Conservation (phyloP, 257 asterid species). For the Solanum chmielewskii region DNA sequence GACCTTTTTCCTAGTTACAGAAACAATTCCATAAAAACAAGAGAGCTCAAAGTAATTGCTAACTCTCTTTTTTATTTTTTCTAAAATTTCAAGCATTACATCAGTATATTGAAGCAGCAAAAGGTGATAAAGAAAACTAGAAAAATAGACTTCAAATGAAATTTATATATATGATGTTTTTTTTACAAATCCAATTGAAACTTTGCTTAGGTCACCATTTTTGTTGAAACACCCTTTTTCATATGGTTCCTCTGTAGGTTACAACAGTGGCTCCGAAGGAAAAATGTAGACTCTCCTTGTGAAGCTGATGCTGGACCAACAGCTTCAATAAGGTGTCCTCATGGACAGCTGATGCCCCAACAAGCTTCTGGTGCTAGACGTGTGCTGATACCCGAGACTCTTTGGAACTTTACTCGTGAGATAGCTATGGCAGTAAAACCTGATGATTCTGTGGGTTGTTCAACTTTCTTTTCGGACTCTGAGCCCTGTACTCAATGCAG, state of each 20-base stretch:
- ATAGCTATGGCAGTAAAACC: slow-evolving; percentile 75
- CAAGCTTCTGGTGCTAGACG: slow-evolving; percentile 86
- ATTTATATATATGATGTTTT: not conserved
- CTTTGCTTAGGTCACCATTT: not conserved
- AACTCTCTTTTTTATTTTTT: not conserved
- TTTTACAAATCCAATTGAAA: not conserved
- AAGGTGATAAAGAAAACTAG: not conserved
- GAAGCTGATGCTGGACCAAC: slow-evolving; percentile 98
- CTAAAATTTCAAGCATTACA: not conserved
- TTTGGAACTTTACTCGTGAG: slow-evolving; percentile 67
- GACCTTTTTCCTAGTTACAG: not conserved
- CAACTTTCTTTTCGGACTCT: slow-evolving; percentile 52
- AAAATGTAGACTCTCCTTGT: slow-evolving; percentile 63
- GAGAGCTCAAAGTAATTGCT: not conserved
- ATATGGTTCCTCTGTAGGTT: slow-evolving; percentile 48
- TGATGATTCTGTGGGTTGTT: slow-evolving; percentile 56
- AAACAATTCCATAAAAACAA: not conserved
- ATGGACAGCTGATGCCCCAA: slow-evolving; percentile 86
- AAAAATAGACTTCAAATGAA: not conserved
- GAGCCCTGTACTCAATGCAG: slow-evolving; percentile 72
- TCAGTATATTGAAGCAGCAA: not conserved
- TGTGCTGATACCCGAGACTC: slow-evolving; percentile 63
- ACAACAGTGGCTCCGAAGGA: slow-evolving; percentile 92
- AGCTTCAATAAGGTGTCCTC: slow-evolving; percentile 83
- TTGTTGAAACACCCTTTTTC: not conserved